Evolutionary conservation across 805 yeast genomes (phyloP), one percentile per base, ranked within the genome.

Genomic region (Cyberlindnera euphorbiiphila): DNA sequence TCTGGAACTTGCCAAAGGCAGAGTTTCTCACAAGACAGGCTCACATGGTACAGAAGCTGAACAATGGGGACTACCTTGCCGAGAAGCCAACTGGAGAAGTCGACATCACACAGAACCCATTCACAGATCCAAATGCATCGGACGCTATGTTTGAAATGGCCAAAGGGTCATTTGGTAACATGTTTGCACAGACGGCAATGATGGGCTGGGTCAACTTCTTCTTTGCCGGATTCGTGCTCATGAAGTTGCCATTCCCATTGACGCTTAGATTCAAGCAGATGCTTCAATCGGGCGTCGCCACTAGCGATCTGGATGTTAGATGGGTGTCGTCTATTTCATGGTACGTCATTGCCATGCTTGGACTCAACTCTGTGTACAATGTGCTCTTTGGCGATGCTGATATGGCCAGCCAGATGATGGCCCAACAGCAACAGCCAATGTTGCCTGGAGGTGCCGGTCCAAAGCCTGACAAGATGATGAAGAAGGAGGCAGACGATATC

Each of bases 181-280:
- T 81, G 57, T 74, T 88, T 14, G 97, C 98, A 2, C 98, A 93
- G 64, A 86, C 96, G 0, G 60, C 89, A 26, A 83, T 89, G 47
- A 89, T 93, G 96, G 87, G 88, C 54, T 93, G 97, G 96, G 91
- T 91, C 43, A 86, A 85, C 54, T 85, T 79, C 53, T 89, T 91
- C 64, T 93, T 87, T 60, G 86, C 91, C 11, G 97, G 97, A 0
- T 87, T 88, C 46, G 80, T 89, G 12, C 75, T 87, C 33, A 84
- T 84, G 84, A 78, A 78, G 56, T 67, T 93, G 37, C 98, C 98
- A 13, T 93, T 93, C 65, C 95, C 96, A 3, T 65, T 93, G 39
- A 93, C 98, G 0, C 70, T 79, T 22, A 79, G 89, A 42, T 93
- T 93, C 68, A 93, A 93, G 60, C 76, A 84, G 42, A 89, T 93